These are phyloP conservation scores for Hirschfeldia incana DNA, from an alignment of 345 rosid genomes.

Conservation along the genomic window DNA sequence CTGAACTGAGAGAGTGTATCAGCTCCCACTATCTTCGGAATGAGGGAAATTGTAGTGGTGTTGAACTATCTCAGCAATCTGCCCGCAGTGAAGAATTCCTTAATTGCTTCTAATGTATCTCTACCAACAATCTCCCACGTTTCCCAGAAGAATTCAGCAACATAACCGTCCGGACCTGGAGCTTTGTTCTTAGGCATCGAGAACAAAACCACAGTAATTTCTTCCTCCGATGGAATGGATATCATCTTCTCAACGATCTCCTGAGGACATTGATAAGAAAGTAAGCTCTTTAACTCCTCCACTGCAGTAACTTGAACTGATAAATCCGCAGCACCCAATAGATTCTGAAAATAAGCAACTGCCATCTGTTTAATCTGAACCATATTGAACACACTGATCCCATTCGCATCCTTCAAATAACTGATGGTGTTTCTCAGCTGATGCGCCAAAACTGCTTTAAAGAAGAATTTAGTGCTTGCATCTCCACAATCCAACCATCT, in stretches of 20 bases:
- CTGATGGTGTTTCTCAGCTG: neutral
- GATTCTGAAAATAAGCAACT: neutral
- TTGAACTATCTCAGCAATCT: neutral
- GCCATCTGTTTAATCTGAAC: neutral
- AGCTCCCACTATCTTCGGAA: no score
- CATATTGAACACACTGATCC: neutral
- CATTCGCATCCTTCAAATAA: neutral
- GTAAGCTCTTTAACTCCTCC: neutral
- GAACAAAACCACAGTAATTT: neutral
- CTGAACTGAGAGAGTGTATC: no score
- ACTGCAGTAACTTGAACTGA: neutral
- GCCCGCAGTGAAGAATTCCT: neutral
- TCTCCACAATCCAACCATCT: neutral
- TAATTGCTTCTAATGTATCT: neutral
- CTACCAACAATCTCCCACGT: neutral
- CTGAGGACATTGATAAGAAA: neutral
- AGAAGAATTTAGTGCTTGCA: neutral
- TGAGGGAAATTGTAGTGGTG: no score
- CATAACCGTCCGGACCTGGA: neutral
- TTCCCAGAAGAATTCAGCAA: neutral
- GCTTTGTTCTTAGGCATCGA: neutral
- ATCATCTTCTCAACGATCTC: neutral
- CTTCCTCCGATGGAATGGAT: neutral
- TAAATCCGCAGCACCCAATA: neutral
- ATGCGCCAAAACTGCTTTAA: neutral